These are phyloP conservation scores for Combretum micranthum DNA, from an alignment of 345 rosid genomes.

Conservation along the genomic window DNA sequence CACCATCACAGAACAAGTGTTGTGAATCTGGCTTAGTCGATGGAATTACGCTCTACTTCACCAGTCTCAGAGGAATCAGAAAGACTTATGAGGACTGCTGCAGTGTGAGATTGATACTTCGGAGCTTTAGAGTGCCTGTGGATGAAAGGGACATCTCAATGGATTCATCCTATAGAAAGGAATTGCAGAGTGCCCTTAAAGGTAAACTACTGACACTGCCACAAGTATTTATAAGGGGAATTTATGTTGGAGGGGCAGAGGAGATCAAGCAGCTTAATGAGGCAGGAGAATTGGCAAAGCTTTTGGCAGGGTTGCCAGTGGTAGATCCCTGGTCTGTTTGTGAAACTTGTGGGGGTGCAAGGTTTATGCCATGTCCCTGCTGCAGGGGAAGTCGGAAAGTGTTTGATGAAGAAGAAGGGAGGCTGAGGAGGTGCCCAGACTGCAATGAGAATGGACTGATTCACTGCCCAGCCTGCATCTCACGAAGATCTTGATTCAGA, in stretches of 20 bases:
- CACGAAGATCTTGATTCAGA: background rate
- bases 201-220: constrained; percentile 49
- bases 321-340: constrained; percentile 32
- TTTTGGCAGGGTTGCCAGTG: constrained; percentile 47
- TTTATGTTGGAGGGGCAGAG: constrained; percentile 63
- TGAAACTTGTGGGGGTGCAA: constrained; percentile 66
- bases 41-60: constrained; percentile 57
- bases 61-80: constrained; percentile 73
- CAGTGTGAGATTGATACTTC: constrained; percentile 53
- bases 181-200: constrained; percentile 34
- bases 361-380: constrained; percentile 61
- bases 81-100: constrained; percentile 87
- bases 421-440: constrained; percentile 48
- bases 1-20: constrained; percentile 9
- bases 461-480: constrained; percentile 63
- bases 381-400: constrained; percentile 81
- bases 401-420: constrained; percentile 39
- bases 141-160: constrained; percentile 85
- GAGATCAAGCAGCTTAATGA: constrained; percentile 73
- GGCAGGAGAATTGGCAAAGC: constrained; percentile 51
- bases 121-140: constrained; percentile 49
- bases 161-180: constrained; percentile 69
- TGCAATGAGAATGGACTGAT: constrained; percentile 90
- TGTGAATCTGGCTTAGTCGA: constrained; percentile 20
- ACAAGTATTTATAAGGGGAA: constrained; percentile 60